These are phyloP conservation scores for Lasiosphaeria miniovina DNA, from an alignment of 495 filamentous ascomycete genomes.

Conservation along the genomic window DNA sequence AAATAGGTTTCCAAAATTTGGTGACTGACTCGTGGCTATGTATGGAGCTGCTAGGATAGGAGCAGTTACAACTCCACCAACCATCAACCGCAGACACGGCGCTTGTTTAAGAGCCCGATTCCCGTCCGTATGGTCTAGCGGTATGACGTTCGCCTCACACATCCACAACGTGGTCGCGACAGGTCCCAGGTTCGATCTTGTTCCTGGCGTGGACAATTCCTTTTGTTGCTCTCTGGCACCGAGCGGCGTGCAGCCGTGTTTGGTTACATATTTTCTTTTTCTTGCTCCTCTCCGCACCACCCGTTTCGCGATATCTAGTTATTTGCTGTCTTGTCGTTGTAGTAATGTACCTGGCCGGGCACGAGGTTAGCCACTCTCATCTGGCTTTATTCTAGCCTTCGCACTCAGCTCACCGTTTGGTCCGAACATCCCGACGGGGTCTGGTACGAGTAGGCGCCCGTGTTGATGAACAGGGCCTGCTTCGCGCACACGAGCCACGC, in stretches of 20 bases:
- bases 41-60: no score
- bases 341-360: constrained; percentile 28
- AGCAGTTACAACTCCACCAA: background rate
- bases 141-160: constrained; percentile 15
- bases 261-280: background rate
- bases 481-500: constrained; percentile 58
- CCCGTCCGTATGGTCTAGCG: constrained; percentile 11
- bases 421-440: constrained; percentile 58
- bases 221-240: no score
- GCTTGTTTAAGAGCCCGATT: background rate
- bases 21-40: no score
- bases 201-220: constrained; percentile 8
- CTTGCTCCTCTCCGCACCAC: background rate
- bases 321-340: constrained; percentile 36
- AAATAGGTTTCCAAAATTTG: no score
- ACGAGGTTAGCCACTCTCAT: background rate
- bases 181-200: constrained; percentile 14
- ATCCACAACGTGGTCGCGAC: constrained; percentile 5
- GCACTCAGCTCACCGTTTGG: constrained; percentile 47
- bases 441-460: constrained; percentile 56
- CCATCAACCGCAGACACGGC: background rate
- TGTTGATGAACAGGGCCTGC: constrained; percentile 56
- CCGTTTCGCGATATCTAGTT: constrained; percentile 9
- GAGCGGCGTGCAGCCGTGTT: background rate
- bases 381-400: background rate